Conservation (phyloP, 352 stramenopile species). For the Pythium folliculosum region DNA sequence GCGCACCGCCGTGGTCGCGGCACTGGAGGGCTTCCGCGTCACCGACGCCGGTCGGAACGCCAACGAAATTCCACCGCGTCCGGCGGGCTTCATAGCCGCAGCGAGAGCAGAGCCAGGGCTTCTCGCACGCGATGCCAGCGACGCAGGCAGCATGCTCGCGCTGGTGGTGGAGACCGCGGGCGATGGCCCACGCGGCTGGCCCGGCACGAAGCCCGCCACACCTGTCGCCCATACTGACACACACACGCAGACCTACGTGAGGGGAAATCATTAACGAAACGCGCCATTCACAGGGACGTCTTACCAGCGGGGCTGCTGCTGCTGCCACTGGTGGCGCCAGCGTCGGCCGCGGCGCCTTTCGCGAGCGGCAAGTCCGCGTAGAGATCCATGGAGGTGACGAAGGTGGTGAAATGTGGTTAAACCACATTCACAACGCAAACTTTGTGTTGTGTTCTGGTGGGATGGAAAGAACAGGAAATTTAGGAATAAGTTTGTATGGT, state of each 20-base stretch:
- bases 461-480: neutral
- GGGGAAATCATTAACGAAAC: too few species aligned
- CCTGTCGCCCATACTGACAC: conserved; percentile 50
- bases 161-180: conserved; percentile 26
- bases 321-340: conserved; percentile 53
- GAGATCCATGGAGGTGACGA: conserved; percentile 58
- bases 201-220: conserved; percentile 17
- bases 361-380: conserved; percentile 77
- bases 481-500: too few species aligned
- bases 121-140: conserved; percentile 43
- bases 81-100: conserved; percentile 20
- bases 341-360: conserved; percentile 47
- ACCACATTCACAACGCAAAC: too few species aligned
- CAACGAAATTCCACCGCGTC: conserved; percentile 37
- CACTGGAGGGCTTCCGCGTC: conserved; percentile 32
- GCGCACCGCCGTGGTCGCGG: neutral
- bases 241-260: neutral
- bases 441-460: too few species aligned
- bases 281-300: too few species aligned
- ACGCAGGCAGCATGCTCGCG: conserved; percentile 50
- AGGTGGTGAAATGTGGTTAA: neutral
- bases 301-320: conserved; percentile 32
- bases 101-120: conserved; percentile 28
- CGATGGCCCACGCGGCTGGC: conserved; percentile 3
- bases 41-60: conserved; percentile 65